Percentiles rank a stretch among this genome's conserved stretches.
Conservation (phyloP, 192 early-diverging fungal genomes). For the Coemansia sp. region DNA sequence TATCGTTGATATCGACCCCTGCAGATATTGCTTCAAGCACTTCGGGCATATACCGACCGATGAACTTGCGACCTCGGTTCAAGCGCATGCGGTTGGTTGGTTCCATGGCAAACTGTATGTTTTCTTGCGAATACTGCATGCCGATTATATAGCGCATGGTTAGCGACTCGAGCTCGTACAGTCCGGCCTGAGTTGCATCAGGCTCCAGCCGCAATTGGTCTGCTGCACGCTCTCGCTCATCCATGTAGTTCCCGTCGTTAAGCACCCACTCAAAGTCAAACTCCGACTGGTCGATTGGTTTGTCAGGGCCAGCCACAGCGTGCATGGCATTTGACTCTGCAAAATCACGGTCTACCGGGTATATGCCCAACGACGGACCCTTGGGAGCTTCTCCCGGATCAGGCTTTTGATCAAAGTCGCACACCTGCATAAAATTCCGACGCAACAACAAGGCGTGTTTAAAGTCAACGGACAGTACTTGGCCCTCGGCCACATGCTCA, state of each 20-base stretch:
- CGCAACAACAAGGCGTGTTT: conserved; percentile 25
- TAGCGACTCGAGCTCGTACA: conserved; percentile 22
- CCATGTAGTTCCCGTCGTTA: background rate
- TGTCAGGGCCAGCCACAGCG: too few relatives aligned
- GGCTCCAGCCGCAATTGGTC: background rate
- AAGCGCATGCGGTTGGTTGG: conserved; percentile 7
- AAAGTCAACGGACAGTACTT: conserved; percentile 41
- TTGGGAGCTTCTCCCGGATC: background rate
- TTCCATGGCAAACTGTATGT: conserved; percentile 1
- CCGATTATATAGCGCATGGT: conserved; percentile 23
- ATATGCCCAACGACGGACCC: conserved; percentile 30
- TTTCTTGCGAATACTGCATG: conserved; percentile 9
- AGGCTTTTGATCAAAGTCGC: conserved; percentile 16
- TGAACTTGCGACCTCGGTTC: conserved; percentile 20
- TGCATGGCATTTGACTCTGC: too few relatives aligned
- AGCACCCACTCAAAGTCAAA: conserved; percentile 11
- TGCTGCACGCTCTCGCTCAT: background rate
- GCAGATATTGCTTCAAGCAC: conserved; percentile 21
- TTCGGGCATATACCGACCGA: conserved; percentile 32
- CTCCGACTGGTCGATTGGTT: background rate
- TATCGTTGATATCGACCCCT: conserved; percentile 1
- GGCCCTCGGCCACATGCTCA: conserved; percentile 22
- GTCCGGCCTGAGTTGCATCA: background rate
- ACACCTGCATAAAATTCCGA: conserved; percentile 25
- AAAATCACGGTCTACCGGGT: conserved; percentile 20